Percentiles rank a stretch among this genome's conserved stretches.
Conservation (phyloP, 129 eudicot genomes). For the Mikania micrantha region DNA sequence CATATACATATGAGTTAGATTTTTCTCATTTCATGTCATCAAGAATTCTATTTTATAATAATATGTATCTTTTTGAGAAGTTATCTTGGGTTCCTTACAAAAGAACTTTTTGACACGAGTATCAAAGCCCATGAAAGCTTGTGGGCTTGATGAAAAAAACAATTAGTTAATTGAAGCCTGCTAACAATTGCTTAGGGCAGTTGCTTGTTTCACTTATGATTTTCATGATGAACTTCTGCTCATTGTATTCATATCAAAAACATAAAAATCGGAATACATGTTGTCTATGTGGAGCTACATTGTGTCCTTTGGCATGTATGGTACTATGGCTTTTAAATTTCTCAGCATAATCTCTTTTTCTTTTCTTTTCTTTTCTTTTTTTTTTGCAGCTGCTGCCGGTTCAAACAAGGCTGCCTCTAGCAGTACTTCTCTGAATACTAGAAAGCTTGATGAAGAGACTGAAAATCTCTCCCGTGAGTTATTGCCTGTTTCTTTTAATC, state of each 20-base stretch:
- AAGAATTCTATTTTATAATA: neutral
- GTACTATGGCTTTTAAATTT: neutral
- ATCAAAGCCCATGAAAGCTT: neutral
- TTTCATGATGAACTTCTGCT: neutral
- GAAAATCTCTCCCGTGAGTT: conserved; percentile 79
- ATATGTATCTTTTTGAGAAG: neutral
- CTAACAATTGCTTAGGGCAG: neutral
- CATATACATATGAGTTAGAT: neutral
- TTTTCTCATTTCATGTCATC: conserved; percentile 2
- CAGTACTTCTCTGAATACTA: conserved; percentile 73
- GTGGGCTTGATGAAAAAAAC: neutral
- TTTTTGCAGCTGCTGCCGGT: conserved; percentile 58
- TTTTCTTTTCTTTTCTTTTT: conserved; percentile 4
- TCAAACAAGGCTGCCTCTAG: conserved; percentile 89
- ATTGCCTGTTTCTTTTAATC: neutral
- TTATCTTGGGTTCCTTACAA: neutral
- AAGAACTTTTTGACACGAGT: neutral
- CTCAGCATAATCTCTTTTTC: neutral
- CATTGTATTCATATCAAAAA: neutral
- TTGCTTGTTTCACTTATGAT: neutral
- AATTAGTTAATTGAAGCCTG: neutral
- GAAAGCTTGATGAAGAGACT: conserved; percentile 89
- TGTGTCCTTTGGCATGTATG: neutral
- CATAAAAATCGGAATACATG: neutral
- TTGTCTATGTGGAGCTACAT: neutral